These are phyloP conservation scores for Trichoderma koningii DNA, from an alignment of 2,329 filamentous ascomycete genomes.

Conservation along the genomic window DNA sequence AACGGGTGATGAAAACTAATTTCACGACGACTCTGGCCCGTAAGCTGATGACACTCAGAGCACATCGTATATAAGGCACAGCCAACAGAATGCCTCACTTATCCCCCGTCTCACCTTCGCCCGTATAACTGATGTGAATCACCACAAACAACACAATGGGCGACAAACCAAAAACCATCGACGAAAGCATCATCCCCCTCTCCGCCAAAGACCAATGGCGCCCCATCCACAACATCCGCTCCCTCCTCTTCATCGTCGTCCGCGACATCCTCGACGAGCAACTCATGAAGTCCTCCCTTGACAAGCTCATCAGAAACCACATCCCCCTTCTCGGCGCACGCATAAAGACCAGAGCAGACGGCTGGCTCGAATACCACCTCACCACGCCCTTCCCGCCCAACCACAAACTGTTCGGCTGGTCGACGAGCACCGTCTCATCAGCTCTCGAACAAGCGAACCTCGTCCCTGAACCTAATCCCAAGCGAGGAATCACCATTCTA, in stretches of 20 bases:
- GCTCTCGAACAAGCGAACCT: slow-evolving; percentile 4
- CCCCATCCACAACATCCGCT: slow-evolving; percentile 29
- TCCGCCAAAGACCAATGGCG: slow-evolving; percentile 27
- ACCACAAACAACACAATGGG: slow-evolving; percentile 3
- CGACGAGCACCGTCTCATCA: background rate
- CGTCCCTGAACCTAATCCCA: background rate
- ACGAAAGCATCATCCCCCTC: slow-evolving; percentile 27
- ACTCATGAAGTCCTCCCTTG: slow-evolving; percentile 24
- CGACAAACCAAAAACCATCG: background rate
- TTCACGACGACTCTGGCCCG: background rate
- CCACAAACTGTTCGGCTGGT: slow-evolving; percentile 29
- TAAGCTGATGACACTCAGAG: background rate
- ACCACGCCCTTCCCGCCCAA: slow-evolving; percentile 16
- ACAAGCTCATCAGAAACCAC: slow-evolving; percentile 29
- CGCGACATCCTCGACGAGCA: slow-evolving; percentile 25
- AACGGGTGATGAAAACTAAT: background rate
- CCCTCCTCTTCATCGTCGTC: slow-evolving; percentile 29
- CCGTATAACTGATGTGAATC: background rate
- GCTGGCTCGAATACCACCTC: slow-evolving; percentile 28
- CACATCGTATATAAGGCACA: background rate
- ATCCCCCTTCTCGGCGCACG: slow-evolving; percentile 30
- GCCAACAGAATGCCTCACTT: too few relatives aligned
- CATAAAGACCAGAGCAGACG: slow-evolving; percentile 20
- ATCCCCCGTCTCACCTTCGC: background rate
- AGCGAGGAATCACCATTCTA: background rate